phyloP scores from a whole-genome alignment of 805 yeast genomes.

The Isabelozyma rhagii region DNA sequence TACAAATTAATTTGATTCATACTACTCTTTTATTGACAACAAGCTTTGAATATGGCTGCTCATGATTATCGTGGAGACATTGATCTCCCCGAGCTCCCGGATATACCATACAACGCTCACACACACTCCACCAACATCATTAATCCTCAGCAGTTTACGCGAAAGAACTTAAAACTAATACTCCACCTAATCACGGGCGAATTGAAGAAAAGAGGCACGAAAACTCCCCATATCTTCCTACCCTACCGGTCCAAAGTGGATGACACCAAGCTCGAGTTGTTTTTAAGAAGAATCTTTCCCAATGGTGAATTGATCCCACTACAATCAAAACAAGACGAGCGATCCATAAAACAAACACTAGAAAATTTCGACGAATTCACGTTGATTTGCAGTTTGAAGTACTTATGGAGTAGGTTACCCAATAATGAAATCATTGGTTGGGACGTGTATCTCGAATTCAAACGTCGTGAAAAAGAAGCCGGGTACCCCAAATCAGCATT shows the following conservation, averaged over 20 bases:
- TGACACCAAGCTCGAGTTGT: conserved; percentile 55
- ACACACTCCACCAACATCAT: conserved; percentile 4
- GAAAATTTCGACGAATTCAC: conserved; percentile 60
- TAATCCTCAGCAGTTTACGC: conserved; percentile 42
- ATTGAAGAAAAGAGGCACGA: conserved; percentile 64
- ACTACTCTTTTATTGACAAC: background rate
- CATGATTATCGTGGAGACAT: conserved; percentile 8
- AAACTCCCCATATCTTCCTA: conserved; percentile 69
- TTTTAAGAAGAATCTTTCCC: conserved; percentile 59
- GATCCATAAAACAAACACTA: conserved; percentile 40
- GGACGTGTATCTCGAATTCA: conserved; percentile 75
- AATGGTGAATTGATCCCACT: conserved; percentile 43
- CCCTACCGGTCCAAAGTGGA: conserved; percentile 74
- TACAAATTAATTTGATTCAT: too few relatives aligned
- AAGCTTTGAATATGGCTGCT: background rate
- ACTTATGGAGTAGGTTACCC: conserved; percentile 84
- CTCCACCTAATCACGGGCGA: conserved; percentile 72
- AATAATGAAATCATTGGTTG: conserved; percentile 80
- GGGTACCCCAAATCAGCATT: conserved; percentile 73
- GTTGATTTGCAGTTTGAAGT: conserved; percentile 70
- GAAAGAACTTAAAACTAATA: conserved; percentile 64
- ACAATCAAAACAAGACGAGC: conserved; percentile 24
- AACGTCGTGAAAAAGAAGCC: conserved; percentile 58
- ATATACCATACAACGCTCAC: background rate
- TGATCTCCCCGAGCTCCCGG: conserved; percentile 23